Base-by-base conservation (phyloP, 2,329 filamentous ascomycete species). In the Cytospora schulzeri region DNA sequence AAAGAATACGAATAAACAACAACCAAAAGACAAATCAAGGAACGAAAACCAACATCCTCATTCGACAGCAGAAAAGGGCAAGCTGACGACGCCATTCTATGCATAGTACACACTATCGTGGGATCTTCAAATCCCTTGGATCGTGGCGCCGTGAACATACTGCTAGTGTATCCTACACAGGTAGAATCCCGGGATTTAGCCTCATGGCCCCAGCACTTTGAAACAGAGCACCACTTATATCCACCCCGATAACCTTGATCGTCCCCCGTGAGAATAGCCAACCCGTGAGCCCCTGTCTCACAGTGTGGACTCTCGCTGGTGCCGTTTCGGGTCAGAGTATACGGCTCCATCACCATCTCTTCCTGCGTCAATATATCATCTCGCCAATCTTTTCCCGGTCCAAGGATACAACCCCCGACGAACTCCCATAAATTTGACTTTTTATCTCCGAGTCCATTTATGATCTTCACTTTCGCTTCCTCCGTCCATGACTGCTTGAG, bases 151-250 rank as follows among this genome's bases (percentile, higher is more conserved):
- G 33, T 35, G 7, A 12, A 35, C 4, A 14, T 35, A 35, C 33
- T 35, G 33, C 33, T 35, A 35, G 33, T 35, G 31, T 29, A 60
- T 28, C 50, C 29, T n/a, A 24, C 35, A 38, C 51, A 38, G 29
- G 59, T 35, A 24, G 24, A 48, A 48, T 24, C 22, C 45, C 59
- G 29, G 38, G 22, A 50, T 15, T 38, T 22, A 11, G 28, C 35
- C 17, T 19, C 38, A 7, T 31, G 41, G 52, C 60, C 19, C 60
- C 60, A 62, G 60, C 60, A 56, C 48, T 35, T 51, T 54, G 60
- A 62, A 62, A 62, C 60, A 62, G 11, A 38, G 60, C 26, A 22
- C 60, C 60, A 62, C 60, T 50, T 51, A 50, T 62, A 56, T 35
- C 38, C 60, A 38, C 50, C 9, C 60, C 29, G 8, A n/a, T 54